Conservation (phyloP, 2,329 filamentous ascomycete species). For the Niveomyces coronatus region DNA sequence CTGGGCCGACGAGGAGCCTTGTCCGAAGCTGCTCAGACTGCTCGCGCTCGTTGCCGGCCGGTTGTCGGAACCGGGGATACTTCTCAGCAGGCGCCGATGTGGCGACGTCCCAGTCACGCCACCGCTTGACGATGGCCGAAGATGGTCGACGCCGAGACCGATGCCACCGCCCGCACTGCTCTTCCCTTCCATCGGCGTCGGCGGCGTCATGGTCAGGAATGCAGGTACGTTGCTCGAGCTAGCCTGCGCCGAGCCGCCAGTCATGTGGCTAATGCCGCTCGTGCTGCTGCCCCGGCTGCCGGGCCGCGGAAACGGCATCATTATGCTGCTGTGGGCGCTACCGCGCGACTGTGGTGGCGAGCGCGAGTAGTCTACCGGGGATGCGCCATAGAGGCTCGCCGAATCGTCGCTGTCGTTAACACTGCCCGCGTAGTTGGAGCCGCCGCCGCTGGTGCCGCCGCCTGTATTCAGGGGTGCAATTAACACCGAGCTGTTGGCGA, state of each 20-base stretch:
- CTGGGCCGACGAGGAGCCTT: constrained; percentile 10
- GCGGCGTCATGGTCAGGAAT: constrained; percentile 38
- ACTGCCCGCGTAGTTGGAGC: constrained; percentile 27
- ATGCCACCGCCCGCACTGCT: constrained; percentile 11
- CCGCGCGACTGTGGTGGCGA: constrained; percentile 45
- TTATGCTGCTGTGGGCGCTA: constrained; percentile 37
- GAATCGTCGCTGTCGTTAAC: constrained; percentile 47
- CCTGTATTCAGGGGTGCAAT: constrained; percentile 33
- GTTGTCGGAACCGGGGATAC: constrained; percentile 12
- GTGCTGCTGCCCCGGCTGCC: constrained; percentile 44
- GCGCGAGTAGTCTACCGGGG: constrained; percentile 47
- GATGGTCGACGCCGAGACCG: constrained; percentile 20
- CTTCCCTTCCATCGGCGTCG: constrained; percentile 28
- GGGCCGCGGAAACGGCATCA: constrained; percentile 34
- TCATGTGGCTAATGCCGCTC: constrained; percentile 33
- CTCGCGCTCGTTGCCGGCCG: constrained; percentile 25
- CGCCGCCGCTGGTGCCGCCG: not conserved
- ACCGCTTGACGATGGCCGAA: constrained; percentile 24
- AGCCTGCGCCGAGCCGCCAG: constrained; percentile 19
- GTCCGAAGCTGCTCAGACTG: constrained; percentile 15
- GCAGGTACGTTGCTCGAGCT: constrained; percentile 23
- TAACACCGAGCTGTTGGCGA: constrained; percentile 68
- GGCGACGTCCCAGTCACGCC: constrained; percentile 15
- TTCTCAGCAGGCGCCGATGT: constrained; percentile 12
- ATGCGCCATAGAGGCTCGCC: constrained; percentile 41